These are phyloP conservation scores for Lyophyllum atratum DNA, from an alignment of 768 basidiomycete species.

Conservation along the genomic window DNA sequence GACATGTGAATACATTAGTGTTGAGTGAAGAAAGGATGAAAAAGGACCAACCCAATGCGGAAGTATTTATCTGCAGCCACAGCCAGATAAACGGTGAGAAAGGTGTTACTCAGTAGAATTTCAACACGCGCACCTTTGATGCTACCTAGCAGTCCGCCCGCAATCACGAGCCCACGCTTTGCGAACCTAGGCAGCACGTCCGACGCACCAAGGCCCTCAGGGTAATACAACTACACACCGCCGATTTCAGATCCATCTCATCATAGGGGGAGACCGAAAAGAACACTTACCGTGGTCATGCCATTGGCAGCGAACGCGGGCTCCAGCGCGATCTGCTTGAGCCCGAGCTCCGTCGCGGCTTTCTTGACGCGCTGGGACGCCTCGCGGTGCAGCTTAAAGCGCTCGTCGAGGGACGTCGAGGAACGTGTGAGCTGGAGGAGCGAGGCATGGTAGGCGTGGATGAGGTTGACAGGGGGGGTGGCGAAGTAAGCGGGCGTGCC, in stretches of 20 bases:
- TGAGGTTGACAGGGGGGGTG: constrained; percentile 92
- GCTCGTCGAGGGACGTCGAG: constrained; percentile 68
- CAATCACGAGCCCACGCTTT: constrained; percentile 75
- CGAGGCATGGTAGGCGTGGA: constrained; percentile 88
- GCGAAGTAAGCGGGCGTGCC: constrained; percentile 89
- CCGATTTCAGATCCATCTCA: background rate
- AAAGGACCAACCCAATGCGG: constrained; percentile 73
- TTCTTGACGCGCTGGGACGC: constrained; percentile 71
- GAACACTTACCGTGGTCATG: constrained; percentile 78
- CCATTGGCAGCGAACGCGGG: constrained; percentile 80
- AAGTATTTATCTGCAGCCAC: constrained; percentile 73
- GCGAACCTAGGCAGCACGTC: constrained; percentile 78
- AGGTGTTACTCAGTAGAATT: background rate
- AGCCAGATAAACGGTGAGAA: background rate
- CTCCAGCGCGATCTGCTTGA: constrained; percentile 69
- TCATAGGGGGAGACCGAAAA: background rate
- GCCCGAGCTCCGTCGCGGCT: constrained; percentile 63
- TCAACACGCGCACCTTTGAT: constrained; percentile 65
- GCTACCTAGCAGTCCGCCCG: constrained; percentile 83
- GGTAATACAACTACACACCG: constrained; percentile 68
- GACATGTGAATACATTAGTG: constrained; percentile 2
- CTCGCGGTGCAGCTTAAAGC: constrained; percentile 75
- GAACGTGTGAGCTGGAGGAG: constrained; percentile 69
- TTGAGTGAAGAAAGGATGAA: constrained; percentile 1
- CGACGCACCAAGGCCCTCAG: constrained; percentile 72